These are phyloP conservation scores for Aurantiochytrium sp. DNA, from an alignment of 108 stramenopile species.

Conservation along the genomic window DNA sequence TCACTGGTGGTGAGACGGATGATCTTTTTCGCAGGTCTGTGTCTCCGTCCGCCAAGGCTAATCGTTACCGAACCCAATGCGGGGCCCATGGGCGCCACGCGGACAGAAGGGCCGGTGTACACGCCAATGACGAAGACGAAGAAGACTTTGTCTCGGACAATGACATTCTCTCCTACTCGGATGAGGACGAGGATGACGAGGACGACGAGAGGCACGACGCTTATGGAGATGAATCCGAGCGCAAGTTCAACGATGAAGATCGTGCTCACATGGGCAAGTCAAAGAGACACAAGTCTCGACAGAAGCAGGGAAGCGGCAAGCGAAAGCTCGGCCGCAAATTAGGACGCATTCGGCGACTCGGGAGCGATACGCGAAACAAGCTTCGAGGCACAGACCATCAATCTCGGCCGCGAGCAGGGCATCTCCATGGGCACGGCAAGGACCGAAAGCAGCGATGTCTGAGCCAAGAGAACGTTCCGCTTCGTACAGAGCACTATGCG, in stretches of 20 bases:
- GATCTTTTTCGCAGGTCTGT: too few relatives aligned
- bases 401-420: too few relatives aligned
- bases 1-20: too few relatives aligned
- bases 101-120: too few relatives aligned
- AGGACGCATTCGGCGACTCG: not conserved
- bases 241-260: not conserved
- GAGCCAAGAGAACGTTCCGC: not conserved
- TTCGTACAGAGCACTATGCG: too few relatives aligned
- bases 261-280: not conserved
- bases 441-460: not conserved
- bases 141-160: not conserved
- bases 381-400: too few relatives aligned
- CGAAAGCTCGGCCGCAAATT: not conserved
- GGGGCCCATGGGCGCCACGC: too few relatives aligned
- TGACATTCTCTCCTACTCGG: not conserved
- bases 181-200: not conserved
- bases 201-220: not conserved
- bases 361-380: not conserved
- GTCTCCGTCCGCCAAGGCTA: too few relatives aligned
- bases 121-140: too few relatives aligned
- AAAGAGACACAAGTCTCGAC: not conserved
- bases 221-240: not conserved
- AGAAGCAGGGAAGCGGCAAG: not conserved
- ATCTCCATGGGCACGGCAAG: too few relatives aligned
- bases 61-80: too few relatives aligned